phyloP scores from a whole-genome alignment of 2,329 filamentous ascomycete genomes.

The Fusarium vanettenii region DNA sequence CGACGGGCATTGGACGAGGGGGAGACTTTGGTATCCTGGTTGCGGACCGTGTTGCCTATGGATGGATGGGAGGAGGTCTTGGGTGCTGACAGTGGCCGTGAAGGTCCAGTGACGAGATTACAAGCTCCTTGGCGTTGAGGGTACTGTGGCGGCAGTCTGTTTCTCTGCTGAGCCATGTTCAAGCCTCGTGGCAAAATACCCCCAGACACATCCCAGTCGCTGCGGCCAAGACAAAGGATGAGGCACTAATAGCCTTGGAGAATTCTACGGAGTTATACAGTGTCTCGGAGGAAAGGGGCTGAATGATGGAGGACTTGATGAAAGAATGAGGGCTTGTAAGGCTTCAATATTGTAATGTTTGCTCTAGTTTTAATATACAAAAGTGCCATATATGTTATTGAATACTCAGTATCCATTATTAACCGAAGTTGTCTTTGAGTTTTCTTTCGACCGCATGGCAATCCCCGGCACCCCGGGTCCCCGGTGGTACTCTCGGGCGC shows the following conservation, averaged over 20 bases:
- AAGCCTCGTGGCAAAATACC: background rate
- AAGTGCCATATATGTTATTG: background rate
- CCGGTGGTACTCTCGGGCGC: background rate
- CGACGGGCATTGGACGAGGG: background rate
- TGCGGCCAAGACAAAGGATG: background rate
- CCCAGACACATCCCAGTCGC: background rate
- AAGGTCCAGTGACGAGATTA: background rate
- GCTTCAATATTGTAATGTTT: background rate
- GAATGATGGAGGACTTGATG: background rate
- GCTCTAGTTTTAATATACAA: background rate
- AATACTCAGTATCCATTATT: background rate
- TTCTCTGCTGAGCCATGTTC: background rate
- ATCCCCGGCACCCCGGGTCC: background rate
- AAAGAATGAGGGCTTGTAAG: background rate
- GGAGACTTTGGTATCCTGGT: constrained; percentile 1
- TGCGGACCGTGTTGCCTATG: background rate
- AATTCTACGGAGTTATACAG: background rate
- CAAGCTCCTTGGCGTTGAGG: background rate
- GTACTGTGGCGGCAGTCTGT: background rate
- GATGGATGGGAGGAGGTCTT: background rate
- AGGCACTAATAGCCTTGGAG: background rate
- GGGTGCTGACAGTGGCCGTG: background rate
- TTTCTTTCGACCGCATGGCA: background rate
- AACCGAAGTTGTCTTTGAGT: background rate
- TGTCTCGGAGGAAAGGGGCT: background rate